These are phyloP conservation scores for Colletotrichum neosansevieriae DNA, from an alignment of 2,329 filamentous ascomycete genomes.

Conservation along the genomic window DNA sequence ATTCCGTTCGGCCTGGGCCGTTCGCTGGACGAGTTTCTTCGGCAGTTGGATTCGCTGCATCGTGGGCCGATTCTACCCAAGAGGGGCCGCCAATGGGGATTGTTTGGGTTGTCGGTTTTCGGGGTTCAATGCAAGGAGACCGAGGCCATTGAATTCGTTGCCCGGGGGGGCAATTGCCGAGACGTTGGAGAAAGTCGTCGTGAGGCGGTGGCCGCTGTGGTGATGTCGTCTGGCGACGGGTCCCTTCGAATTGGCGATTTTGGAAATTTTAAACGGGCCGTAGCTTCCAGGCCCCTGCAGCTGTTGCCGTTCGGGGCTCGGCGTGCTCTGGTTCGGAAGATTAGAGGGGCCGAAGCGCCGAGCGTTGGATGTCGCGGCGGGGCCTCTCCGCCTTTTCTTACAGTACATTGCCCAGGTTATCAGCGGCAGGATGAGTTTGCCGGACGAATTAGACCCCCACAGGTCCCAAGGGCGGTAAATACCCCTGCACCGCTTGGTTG, in stretches of 20 bases:
- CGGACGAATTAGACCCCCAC: too few relatives aligned
- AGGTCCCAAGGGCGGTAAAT: conserved; percentile 30
- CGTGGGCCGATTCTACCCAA: conserved; percentile 38
- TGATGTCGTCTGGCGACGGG: conserved; percentile 24
- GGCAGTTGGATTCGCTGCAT: conserved; percentile 58
- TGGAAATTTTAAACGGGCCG: conserved; percentile 39
- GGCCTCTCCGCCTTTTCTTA: background rate
- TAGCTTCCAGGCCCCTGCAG: conserved; percentile 35
- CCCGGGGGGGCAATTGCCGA: conserved; percentile 2
- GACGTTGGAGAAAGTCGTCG: conserved; percentile 14
- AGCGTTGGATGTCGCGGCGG: background rate
- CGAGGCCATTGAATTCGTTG: background rate
- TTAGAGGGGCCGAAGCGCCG: conserved; percentile 7
- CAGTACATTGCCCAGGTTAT: too few relatives aligned
- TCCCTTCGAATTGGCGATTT: conserved; percentile 35
- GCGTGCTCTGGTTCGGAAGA: conserved; percentile 11
- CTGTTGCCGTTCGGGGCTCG: conserved; percentile 5
- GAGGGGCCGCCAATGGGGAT: conserved; percentile 12
- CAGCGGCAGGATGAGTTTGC: too few relatives aligned
- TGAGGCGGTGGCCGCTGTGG: conserved; percentile 18
- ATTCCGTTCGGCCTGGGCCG: conserved; percentile 75
- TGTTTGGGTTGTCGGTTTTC: background rate
- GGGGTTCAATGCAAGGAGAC: background rate
- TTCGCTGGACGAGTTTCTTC: conserved; percentile 53
- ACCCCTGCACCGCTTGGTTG: conserved; percentile 9